Base-by-base conservation (phyloP, 2,329 filamentous ascomycete species). In the Fusarium continuum region DNA sequence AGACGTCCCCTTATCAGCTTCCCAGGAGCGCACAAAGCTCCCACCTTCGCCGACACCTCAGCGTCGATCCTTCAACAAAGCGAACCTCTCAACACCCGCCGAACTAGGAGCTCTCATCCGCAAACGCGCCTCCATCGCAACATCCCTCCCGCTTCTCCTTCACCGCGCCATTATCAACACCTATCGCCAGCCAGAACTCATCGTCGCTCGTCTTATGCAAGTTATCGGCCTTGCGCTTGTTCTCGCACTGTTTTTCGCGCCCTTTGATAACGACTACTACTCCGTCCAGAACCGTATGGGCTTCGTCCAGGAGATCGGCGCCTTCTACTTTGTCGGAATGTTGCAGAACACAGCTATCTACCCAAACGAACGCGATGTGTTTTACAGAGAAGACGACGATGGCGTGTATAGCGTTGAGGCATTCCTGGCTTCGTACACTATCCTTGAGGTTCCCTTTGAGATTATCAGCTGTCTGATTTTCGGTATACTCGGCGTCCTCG, bases 301-400 rank as follows among this genome's bases (percentile, higher is more conserved):
- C 0, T 90, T 92, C 65, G 78, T 92, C 1, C 88, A 92, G 63
- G 85, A 93, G 70, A 82, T 92, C 25, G 85, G 87, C 2, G 87
- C 89, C 0, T 85, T 91, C 29, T 90, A 91, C 74, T 91, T 91
- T 66, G 85, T 91, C 3, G 90, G 90, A 23, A 92, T 93, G 89
- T 81, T 93, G 11, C 89, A 93, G 73, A 92, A 92, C 69, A 88
- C 92, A 5, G 88, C 89, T 4, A 82, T 91, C 8, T 92, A 92
- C 70, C 90, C 90, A 0, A 79, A 79, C 34, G 90, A 92, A 70
- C 82, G 89, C 5, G 89, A 91, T 53, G 89, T 92, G 1, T 93
- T 92, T 73, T 91, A 92, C 70, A 84, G 88, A 64, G 91, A 93
- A 75, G 85, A 91, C 67, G 88, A 89, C 58, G 91, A 93, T 73